phyloP scores from a whole-genome alignment of 148 eudicot species.

The Cornus controversa region DNA sequence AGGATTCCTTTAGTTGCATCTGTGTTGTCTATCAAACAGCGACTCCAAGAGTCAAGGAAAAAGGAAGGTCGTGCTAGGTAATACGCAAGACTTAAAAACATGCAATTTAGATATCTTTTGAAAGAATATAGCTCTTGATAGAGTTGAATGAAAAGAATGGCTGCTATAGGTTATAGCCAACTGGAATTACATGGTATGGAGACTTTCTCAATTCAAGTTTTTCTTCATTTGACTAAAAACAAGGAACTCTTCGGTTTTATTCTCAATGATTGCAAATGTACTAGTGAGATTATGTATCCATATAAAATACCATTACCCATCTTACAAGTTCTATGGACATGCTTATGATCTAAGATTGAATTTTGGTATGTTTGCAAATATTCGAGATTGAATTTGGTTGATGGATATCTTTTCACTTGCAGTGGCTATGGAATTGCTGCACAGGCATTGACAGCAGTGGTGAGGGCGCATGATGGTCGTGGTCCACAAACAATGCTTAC shows the following conservation, averaged over 20 bases:
- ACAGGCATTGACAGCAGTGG: conserved; percentile 77
- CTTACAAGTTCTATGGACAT: not conserved
- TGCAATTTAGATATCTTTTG: too few species aligned
- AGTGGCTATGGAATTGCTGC: conserved; percentile 94
- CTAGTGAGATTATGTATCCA: not conserved
- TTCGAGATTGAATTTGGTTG: not conserved
- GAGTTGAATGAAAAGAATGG: not conserved
- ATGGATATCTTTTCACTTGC: conserved; percentile 22
- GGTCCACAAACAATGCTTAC: conserved; percentile 69
- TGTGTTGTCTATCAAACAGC: too few species aligned
- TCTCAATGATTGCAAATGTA: not conserved
- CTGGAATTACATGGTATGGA: not conserved
- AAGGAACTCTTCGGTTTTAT: not conserved
- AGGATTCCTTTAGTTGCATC: too few species aligned
- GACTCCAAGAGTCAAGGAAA: too few species aligned
- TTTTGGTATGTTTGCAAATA: not conserved
- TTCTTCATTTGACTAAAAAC: not conserved
- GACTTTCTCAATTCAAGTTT: not conserved
- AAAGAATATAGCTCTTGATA: not conserved
- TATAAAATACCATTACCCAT: not conserved
- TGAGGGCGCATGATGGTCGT: conserved; percentile 92
- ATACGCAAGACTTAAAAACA: too few species aligned
- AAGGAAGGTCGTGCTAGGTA: too few species aligned
- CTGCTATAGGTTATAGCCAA: not conserved
- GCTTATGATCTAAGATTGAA: not conserved